Evolutionary conservation across 108 stramenopile genomes (phyloP), one percentile per base, ranked within the genome.

Genomic region (Ochromonas danica): DNA sequence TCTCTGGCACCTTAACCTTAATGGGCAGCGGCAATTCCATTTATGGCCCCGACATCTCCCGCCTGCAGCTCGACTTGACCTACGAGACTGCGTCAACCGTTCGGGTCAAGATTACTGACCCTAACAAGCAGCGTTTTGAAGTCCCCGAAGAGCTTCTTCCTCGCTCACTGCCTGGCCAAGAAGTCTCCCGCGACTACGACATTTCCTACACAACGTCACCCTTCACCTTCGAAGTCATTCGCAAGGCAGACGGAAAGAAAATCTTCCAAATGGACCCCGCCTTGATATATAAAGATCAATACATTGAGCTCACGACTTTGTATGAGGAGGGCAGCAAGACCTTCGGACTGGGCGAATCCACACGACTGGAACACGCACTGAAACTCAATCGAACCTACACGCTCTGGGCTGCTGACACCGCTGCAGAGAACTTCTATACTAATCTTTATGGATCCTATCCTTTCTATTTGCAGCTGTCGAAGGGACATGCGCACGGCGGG

Each of bases 381-480:
- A 2, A 39, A 30, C 63, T 57, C 0, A 27, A 62, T 0, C 45
- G 71, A 39, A 36, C 70, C 2, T 81, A 77, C 81, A 84, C 83
- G 28, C 71, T 84, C 31, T 77, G 62, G 72, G 75, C 80, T 1
- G 2, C 71, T 1, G 83, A 84, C 39, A 43, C n/a, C 39, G 80
- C 45, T 40, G 61, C 83, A 14, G n/a, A 77, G 22, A 30, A 1
- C 1, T 79, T 79, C 62, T 39, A 75, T 61, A 70, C 67, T n/a
- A 81, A 80, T 75, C 79, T 84, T 1, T 84, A 84, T 70, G 83
- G 70, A 35, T 25, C 39, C 3, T 72, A 81, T 39, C 83, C 83
- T 22, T 72, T 79, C 36, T 75, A 38, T 43, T 1, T 80, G 33
- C 14, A 1, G 39, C 0, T 81, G 1, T 1, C 17, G 43, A 22